These are phyloP conservation scores for Neoboletus magnificus DNA, from an alignment of 768 basidiomycete genomes.

Conservation along the genomic window DNA sequence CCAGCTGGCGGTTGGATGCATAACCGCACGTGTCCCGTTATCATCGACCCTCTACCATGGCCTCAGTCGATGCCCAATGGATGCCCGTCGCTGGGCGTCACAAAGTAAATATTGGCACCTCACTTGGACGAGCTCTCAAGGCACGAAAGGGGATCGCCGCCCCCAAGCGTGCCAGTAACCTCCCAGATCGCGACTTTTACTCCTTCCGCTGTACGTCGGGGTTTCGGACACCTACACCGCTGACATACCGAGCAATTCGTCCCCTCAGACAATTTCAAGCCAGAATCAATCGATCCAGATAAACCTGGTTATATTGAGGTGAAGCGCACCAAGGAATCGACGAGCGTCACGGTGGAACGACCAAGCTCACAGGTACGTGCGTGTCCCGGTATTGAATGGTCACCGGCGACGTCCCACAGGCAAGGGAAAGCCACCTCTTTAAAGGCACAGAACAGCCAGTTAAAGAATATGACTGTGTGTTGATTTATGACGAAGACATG, in stretches of 20 bases:
- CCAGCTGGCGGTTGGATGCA: neutral
- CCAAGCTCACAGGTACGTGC: slow-evolving; percentile 56
- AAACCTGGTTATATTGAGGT: slow-evolving; percentile 67
- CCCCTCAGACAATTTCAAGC: slow-evolving; percentile 68
- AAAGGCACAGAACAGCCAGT: slow-evolving; percentile 54
- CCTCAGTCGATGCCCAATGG: slow-evolving; percentile 46
- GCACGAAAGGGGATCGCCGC: slow-evolving; percentile 56
- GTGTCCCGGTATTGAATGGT: neutral
- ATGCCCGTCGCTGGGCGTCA: slow-evolving; percentile 59
- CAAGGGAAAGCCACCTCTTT: slow-evolving; percentile 53
- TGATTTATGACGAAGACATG: slow-evolving; percentile 76
- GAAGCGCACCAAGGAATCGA: slow-evolving; percentile 49
- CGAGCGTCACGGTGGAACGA: slow-evolving; percentile 59
- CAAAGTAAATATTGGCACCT: slow-evolving; percentile 57
- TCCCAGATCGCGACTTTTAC: slow-evolving; percentile 68
- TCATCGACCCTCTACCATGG: slow-evolving; percentile 38
- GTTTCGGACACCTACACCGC: neutral
- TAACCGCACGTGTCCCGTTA: slow-evolving; percentile 19
- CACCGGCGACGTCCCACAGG: slow-evolving; percentile 31
- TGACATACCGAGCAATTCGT: neutral
- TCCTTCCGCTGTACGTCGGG: slow-evolving; percentile 66
- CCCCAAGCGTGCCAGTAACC: slow-evolving; percentile 37
- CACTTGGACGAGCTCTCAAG: slow-evolving; percentile 63
- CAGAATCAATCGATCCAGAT: slow-evolving; percentile 61
- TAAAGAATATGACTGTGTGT: slow-evolving; percentile 71